These are phyloP conservation scores for Achaetomium macrosporum DNA, from an alignment of 2,329 filamentous ascomycete genomes.

Conservation along the genomic window DNA sequence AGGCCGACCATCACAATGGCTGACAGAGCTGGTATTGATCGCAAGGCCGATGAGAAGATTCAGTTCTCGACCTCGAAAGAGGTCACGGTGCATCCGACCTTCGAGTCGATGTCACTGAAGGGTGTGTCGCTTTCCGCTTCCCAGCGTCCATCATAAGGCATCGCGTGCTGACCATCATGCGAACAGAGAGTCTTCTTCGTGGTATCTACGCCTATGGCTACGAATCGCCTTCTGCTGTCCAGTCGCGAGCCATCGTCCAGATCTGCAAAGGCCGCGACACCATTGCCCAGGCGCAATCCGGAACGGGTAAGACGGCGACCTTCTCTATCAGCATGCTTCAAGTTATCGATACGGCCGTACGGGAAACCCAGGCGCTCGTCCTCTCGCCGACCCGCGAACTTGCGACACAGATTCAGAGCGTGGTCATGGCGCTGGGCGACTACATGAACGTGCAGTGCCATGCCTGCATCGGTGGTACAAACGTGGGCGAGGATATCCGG, in stretches of 20 bases:
- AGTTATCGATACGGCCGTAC: slow-evolving; percentile 87
- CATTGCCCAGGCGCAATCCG: slow-evolving; percentile 95
- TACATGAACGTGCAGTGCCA: slow-evolving; percentile 99
- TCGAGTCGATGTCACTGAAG: slow-evolving; percentile 95
- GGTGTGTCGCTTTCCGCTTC: slow-evolving; percentile 36
- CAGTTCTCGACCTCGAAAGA: slow-evolving; percentile 98
- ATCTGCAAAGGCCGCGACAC: slow-evolving; percentile 99
- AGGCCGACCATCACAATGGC: slow-evolving; percentile 60
- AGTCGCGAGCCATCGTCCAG: slow-evolving; percentile 96
- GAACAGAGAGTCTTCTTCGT: slow-evolving; percentile 78
- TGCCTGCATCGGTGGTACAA: slow-evolving; percentile 96
- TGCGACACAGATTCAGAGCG: slow-evolving; percentile 96
- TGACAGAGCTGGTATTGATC: slow-evolving; percentile 72
- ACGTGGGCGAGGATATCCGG: slow-evolving; percentile 94
- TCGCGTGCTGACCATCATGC: neutral
- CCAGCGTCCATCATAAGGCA: neutral
- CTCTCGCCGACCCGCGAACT: slow-evolving; percentile 94
- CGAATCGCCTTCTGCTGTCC: slow-evolving; percentile 94
- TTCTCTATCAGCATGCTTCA: slow-evolving; percentile 96
- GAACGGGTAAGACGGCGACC: slow-evolving; percentile 93
- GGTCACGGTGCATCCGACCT: slow-evolving; percentile 89
- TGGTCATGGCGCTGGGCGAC: slow-evolving; percentile 98
- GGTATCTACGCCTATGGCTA: slow-evolving; percentile 98
- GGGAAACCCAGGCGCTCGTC: slow-evolving; percentile 90
- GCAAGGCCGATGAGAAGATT: slow-evolving; percentile 91